Evolutionary conservation across 306 rosid species (phyloP), one percentile per base, ranked within the genome.

Genomic region (Lotus japonicus): DNA sequence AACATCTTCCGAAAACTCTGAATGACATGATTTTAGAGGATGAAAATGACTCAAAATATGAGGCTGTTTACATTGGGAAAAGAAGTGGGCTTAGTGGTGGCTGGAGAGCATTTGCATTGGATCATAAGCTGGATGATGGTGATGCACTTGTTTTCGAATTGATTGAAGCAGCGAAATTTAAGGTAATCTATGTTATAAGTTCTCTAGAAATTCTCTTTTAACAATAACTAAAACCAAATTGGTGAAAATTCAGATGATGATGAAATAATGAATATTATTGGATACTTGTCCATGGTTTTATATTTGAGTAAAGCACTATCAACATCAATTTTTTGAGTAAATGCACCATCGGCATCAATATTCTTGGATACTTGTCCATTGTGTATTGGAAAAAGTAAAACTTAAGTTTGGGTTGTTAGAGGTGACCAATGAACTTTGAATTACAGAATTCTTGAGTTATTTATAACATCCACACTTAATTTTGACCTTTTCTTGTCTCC

Each of bases 81-180:
- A 83, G 91, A 83, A 3, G 52, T 52, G 94, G 94, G 50, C 74
- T 89, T 19, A 90, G 95, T 58, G 96, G 96, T 12, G 95, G 95
- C 19, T 90, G 96, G 96, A 83, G 89, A 79, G 95, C 71, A 61
- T 90, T 89, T 75, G 96, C 92, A 23, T 64, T 89, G 87, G 87
- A 89, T 4, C 92, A 87, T 65, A 84, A 83, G 83, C 75, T 90
- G 72, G 94, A 87, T 36, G 94, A 90, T 50, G 96, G 91, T 12
- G 96, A 89, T 74, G 96, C 96, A 13, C 83, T 85, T 63, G 85
- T 89, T 68, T 89, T 89, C 58, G 87, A 89, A 75, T 68, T 87
- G 82, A 26, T 68, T 72, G 89, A 86, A 57, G 61, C 86, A 35
- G 44, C 79, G 1, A 81, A 81, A 66, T 89, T 89, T 70, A 89